A percentile compares a stretch with the other conserved stretches of the same genome.
Conservation (phyloP, 2,329 filamentous ascomycete genomes). For the Microcyclospora pomicola region DNA sequence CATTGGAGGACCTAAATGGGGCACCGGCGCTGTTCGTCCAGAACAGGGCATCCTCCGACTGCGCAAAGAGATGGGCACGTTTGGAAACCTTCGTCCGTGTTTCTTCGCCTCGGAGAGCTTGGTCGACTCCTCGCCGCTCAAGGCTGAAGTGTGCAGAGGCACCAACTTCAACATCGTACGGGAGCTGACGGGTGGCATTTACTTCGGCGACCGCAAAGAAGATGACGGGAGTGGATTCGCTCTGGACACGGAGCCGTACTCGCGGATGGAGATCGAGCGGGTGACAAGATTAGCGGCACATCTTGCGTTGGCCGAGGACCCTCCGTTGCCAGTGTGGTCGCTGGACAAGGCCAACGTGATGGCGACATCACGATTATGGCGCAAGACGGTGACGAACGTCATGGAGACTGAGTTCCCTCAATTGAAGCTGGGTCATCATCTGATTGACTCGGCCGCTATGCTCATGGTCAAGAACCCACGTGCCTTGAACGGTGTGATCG, state of each 20-base stretch:
- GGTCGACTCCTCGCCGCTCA: slow-evolving; percentile 73
- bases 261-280: slow-evolving; percentile 71
- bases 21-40: slow-evolving; percentile 71
- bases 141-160: slow-evolving; percentile 69
- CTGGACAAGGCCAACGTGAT: slow-evolving; percentile 96
- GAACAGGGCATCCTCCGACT: slow-evolving; percentile 85
- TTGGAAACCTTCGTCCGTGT: slow-evolving; percentile 90
- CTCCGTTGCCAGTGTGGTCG: slow-evolving; percentile 66
- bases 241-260: slow-evolving; percentile 78
- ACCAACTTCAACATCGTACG: slow-evolving; percentile 88
- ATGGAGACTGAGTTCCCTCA: slow-evolving; percentile 84
- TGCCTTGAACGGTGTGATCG: slow-evolving; percentile 74
- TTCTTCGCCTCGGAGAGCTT: slow-evolving; percentile 84
- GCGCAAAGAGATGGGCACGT: slow-evolving; percentile 85
- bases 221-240: slow-evolving; percentile 61
- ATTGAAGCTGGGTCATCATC: slow-evolving; percentile 69
- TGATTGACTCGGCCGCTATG: slow-evolving; percentile 96
- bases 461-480: slow-evolving; percentile 90
- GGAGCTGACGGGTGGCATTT: slow-evolving; percentile 84
- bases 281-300: slow-evolving; percentile 69
- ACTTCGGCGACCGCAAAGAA: slow-evolving; percentile 84
- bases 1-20: slow-evolving; percentile 96
- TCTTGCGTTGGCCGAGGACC: slow-evolving; percentile 63
- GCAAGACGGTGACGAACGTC: slow-evolving; percentile 70
- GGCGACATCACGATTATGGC: slow-evolving; percentile 78